Percentiles rank a stretch among this genome's conserved stretches.
Evolutionary conservation across 352 stramenopile genomes (phyloP).

Genomic region (Elongisporangium anandrum): DNA sequence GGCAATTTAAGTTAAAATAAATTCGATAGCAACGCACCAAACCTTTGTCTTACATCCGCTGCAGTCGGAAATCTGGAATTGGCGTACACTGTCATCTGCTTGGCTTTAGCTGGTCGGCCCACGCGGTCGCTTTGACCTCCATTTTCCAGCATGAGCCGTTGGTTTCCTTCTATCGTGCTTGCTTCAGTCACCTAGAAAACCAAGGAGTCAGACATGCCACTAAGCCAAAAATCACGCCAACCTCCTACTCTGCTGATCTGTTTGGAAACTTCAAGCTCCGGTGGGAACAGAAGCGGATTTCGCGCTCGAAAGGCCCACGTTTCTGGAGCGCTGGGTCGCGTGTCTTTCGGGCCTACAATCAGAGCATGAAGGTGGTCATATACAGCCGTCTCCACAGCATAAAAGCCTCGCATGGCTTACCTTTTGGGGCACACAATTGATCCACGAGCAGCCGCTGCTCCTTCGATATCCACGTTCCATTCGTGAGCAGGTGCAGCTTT

Average conservation of each 20-base stretch:
- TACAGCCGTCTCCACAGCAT: no score
- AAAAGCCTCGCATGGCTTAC: no score
- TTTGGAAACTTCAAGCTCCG: conserved; percentile 47
- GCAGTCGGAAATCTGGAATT: conserved; percentile 62
- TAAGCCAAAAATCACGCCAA: background rate
- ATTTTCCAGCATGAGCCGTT: conserved; percentile 42
- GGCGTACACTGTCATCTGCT: conserved; percentile 57
- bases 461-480: conserved; percentile 73
- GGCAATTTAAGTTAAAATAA: background rate
- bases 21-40: background rate
- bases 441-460: conserved; percentile 58
- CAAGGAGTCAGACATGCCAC: background rate
- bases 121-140: conserved; percentile 10
- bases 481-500: conserved; percentile 61
- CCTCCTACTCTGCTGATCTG: conserved; percentile 56
- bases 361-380: no score
- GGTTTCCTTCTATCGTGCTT: background rate
- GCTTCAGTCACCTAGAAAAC: conserved; percentile 17
- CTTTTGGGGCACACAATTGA: conserved; percentile 54
- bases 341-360: conserved; percentile 45
- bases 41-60: conserved; percentile 11
- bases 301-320: conserved; percentile 72
- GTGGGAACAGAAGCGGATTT: conserved; percentile 75
- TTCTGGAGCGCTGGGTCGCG: conserved; percentile 57
- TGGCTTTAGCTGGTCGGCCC: conserved; percentile 21